Evolutionary conservation across 2,329 filamentous ascomycete species (phyloP), one percentile per base, ranked within the genome.

Genomic region (Fusarium gaditjirri): DNA sequence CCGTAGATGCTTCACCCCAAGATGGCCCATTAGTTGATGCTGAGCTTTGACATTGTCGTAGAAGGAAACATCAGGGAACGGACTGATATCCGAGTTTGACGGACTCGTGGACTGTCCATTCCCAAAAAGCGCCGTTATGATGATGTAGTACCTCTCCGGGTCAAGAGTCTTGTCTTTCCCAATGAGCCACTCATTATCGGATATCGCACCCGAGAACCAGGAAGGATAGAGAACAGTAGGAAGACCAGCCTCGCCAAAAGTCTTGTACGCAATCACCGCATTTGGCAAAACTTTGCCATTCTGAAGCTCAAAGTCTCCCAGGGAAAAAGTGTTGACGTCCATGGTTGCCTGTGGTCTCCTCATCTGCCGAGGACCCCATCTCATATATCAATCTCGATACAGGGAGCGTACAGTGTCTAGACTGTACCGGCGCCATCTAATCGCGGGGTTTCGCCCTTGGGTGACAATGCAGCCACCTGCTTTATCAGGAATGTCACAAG

Each of bases 191-290:
- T 92, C 86, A 67, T 95, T 95, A 76, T 93, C 90, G 5, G 86
- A 83, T 69, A 95, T 93, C 6, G 81, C 83, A 82, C 80, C 80
- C 58, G 78, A 80, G 78, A 91, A 95, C 93, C 93, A 95, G 5
- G 90, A 90, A 5, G 93, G 93, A 76, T 95, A 95, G 68, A 95
- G 87, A 64, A 95, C 88, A 5, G 89, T 90, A 12, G 92, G 92
- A 10, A 83, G 84, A 0, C 83, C 86, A 0, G 87, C 78, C 61
- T 90, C 84, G 25, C 93, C 93, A 73, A 92, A 91, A 0, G 92
- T 93, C 80, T 92, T 94, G 84, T 93, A 95, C 21, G 92, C 92
- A 59, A 95, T 89, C 76, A 88, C 87, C 3, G 93, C 93, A 72
- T 88, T 80, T 4, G 87, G 85, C 23, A 95, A 85, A 10, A 82